phyloP scores from a whole-genome alignment of 2,329 filamentous ascomycete genomes.

The Claviceps africana region DNA sequence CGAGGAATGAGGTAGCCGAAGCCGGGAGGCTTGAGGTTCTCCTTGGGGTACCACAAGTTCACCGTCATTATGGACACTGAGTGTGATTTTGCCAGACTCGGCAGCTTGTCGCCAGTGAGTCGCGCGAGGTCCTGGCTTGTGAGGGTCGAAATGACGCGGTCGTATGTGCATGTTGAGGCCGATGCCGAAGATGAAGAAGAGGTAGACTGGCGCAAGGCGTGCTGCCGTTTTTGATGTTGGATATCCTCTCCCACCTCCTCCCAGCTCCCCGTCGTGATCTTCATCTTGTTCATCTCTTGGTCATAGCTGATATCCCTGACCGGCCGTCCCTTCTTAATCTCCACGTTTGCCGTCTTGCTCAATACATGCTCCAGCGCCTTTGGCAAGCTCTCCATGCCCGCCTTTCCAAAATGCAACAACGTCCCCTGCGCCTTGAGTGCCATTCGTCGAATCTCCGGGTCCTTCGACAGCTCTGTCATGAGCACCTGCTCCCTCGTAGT shows the following conservation, averaged over 20 bases:
- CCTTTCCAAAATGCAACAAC: slow-evolving; percentile 24
- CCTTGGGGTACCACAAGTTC: slow-evolving; percentile 67
- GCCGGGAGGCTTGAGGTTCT: slow-evolving; percentile 50
- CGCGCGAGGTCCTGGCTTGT: slow-evolving; percentile 31
- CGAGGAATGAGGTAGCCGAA: slow-evolving; percentile 89
- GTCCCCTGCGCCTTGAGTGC: slow-evolving; percentile 18
- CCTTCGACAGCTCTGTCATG: slow-evolving; percentile 15
- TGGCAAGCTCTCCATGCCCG: slow-evolving; percentile 50
- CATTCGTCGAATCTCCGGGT: slow-evolving; percentile 17
- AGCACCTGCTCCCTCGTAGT: slow-evolving; percentile 17
- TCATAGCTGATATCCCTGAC: slow-evolving; percentile 34
- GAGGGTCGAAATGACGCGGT: slow-evolving; percentile 54
- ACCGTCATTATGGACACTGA: slow-evolving; percentile 81
- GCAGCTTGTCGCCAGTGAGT: slow-evolving; percentile 25
- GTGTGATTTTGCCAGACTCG: slow-evolving; percentile 37
- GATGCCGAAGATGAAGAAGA: neutral
- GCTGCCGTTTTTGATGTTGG: too few species aligned
- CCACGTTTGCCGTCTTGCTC: slow-evolving; percentile 40
- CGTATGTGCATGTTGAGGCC: slow-evolving; percentile 19
- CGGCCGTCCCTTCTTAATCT: slow-evolving; percentile 34
- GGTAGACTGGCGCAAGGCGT: too few species aligned
- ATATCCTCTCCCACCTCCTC: neutral
- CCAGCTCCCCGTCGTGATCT: slow-evolving; percentile 9
- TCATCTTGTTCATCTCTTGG: slow-evolving; percentile 22
- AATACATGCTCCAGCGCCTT: slow-evolving; percentile 39